A percentile compares a stretch with the other conserved stretches of the same genome.
These are phyloP conservation scores for Perkinsus marinus DNA, from an alignment of 169 alveolate species.

Conservation along the genomic window DNA sequence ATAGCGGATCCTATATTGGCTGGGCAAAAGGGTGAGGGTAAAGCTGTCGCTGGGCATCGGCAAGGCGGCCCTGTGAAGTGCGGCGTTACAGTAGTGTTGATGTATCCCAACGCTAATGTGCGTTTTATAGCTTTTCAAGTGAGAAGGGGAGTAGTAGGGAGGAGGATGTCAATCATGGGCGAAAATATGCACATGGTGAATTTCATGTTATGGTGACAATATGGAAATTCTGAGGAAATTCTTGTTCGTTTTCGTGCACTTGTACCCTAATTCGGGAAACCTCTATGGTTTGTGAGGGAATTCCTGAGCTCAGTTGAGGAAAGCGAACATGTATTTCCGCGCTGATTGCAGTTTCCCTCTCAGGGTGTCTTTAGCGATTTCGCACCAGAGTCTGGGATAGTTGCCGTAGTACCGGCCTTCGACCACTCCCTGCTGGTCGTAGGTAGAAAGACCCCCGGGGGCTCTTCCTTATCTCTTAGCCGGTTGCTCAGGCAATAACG, in stretches of 20 bases:
- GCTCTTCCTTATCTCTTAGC: not conserved
- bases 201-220: not conserved
- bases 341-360: no score
- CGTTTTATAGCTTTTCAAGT: not conserved
- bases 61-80: not conserved
- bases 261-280: no score
- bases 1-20: not conserved
- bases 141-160: no score
- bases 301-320: no score
- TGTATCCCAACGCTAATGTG: not conserved
- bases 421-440: not conserved
- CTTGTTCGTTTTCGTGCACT: no score
- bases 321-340: no score
- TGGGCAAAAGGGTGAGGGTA: not conserved
- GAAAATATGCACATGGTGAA: no score
- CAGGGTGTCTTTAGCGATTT: not conserved
- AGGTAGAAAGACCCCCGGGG: not conserved
- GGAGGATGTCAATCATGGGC: no score
- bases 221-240: no score
- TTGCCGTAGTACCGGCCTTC: not conserved
- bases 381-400: not conserved
- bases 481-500: not conserved
- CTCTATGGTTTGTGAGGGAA: no score
- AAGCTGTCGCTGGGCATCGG: not conserved
- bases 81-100: not conserved